These are phyloP conservation scores for Penicillium paradoxum DNA, from an alignment of 495 filamentous ascomycete genomes.

Conservation along the genomic window DNA sequence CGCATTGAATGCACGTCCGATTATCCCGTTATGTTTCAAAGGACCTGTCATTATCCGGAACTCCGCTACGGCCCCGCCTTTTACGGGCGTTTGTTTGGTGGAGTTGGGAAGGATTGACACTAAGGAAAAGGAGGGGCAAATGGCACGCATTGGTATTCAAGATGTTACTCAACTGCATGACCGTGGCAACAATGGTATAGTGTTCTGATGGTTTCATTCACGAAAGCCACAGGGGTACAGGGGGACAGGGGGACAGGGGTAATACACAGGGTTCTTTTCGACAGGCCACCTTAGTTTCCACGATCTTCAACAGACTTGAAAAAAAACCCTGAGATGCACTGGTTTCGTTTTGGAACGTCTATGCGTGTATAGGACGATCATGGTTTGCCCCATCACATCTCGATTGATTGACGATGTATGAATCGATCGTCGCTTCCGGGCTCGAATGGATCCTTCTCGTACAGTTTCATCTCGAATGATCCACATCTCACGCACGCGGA, in stretches of 20 bases:
- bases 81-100: neutral
- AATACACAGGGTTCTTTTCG: neutral
- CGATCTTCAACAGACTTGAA: neutral
- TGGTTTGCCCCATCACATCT: neutral
- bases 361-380: neutral
- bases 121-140: too few species aligned
- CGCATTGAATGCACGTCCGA: neutral
- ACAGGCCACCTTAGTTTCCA: neutral
- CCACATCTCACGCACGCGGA: neutral
- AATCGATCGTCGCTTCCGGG: neutral
- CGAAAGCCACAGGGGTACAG: too few species aligned
- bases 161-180: neutral
- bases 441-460: neutral
- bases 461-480: neutral
- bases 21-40: neutral
- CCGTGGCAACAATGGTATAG: slow-evolving; percentile 2
- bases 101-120: too few species aligned
- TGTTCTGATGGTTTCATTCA: neutral
- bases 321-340: too few species aligned
- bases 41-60: neutral
- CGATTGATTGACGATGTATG: neutral
- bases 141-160: too few species aligned
- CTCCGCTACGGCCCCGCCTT: neutral
- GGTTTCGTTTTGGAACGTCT: neutral
- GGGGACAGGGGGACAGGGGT: too few species aligned